Conservation (phyloP, 345 rosid species). For the Raphanus raphanistrum region DNA sequence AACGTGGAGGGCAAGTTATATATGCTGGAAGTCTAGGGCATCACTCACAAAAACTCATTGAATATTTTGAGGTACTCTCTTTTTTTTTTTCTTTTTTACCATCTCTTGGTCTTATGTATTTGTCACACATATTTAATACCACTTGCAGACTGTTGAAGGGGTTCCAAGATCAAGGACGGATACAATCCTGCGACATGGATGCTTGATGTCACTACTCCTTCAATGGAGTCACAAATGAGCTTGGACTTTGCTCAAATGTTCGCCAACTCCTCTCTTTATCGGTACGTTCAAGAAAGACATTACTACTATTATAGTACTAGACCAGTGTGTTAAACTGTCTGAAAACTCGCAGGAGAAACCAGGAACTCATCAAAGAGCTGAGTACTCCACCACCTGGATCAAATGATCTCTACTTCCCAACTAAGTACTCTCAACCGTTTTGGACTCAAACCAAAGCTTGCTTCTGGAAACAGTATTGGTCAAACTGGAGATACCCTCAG, state of each 20-base stretch:
- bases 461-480: constrained; percentile 77
- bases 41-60: constrained; percentile 73
- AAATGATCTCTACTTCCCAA: constrained; percentile 61
- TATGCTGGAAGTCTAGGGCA: constrained; percentile 79
- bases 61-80: constrained; percentile 70
- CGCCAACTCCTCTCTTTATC: constrained; percentile 57
- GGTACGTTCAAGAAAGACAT: constrained; percentile 43
- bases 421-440: constrained; percentile 67
- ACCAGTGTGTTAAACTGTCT: not conserved
- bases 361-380: constrained; percentile 59
- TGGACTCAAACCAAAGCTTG: constrained; percentile 61
- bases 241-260: constrained; percentile 73
- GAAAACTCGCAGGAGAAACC: constrained; percentile 60
- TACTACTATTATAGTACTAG: not conserved
- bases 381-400: constrained; percentile 63
- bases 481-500: constrained; percentile 77
- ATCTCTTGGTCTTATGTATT: not conserved
- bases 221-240: constrained; percentile 63
- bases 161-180: constrained; percentile 68
- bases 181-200: constrained; percentile 95
- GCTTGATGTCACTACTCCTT: constrained; percentile 71
- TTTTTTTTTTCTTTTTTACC: not conserved
- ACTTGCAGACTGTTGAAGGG: constrained; percentile 65
- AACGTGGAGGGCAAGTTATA: constrained; percentile 91
- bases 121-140: not conserved